A percentile compares a stretch with the other conserved stretches of the same genome.
Evolutionary conservation across 2,329 filamentous ascomycete species (phyloP).

Genomic region (Spiromastix sp.): DNA sequence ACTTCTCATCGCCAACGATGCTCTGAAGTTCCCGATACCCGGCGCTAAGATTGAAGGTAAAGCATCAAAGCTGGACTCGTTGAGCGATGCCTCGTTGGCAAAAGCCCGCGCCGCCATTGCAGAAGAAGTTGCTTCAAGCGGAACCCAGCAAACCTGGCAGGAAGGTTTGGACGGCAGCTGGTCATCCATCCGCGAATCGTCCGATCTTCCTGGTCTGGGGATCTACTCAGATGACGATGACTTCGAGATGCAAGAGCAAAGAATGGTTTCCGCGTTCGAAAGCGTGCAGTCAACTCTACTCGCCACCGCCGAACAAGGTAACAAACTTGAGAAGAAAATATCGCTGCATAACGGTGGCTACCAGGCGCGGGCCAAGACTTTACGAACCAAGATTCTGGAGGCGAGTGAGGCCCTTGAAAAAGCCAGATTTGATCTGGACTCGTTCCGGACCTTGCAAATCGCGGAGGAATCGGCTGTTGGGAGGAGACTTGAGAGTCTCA

Average conservation of each 20-base stretch:
- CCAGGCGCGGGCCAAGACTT: slow-evolving; percentile 68
- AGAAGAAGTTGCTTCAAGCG: slow-evolving; percentile 50
- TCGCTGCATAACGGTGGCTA: slow-evolving; percentile 80
- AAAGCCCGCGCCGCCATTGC: slow-evolving; percentile 68
- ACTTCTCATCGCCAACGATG: slow-evolving; percentile 71
- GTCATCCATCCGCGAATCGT: slow-evolving; percentile 37
- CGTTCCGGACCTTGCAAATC: slow-evolving; percentile 64
- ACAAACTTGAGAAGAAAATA: slow-evolving; percentile 92
- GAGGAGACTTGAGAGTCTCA: slow-evolving; percentile 60
- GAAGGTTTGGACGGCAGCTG: slow-evolving; percentile 42
- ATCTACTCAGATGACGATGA: slow-evolving; percentile 70
- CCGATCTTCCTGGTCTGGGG: slow-evolving; percentile 60
- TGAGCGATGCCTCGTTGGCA: slow-evolving; percentile 63
- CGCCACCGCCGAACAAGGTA: slow-evolving; percentile 64
- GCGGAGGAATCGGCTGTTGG: slow-evolving; percentile 69
- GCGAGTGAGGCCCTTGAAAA: slow-evolving; percentile 65
- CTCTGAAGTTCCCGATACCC: slow-evolving; percentile 60
- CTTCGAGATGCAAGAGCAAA: slow-evolving; percentile 41
- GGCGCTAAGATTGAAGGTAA: slow-evolving; percentile 55
- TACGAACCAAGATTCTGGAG: slow-evolving; percentile 68
- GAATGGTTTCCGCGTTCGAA: slow-evolving; percentile 64
- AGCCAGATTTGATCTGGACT: slow-evolving; percentile 59
- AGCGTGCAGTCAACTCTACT: slow-evolving; percentile 64
- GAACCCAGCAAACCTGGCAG: slow-evolving; percentile 39
- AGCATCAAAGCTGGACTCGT: slow-evolving; percentile 47